Percentiles rank a stretch among this genome's conserved stretches.
These are phyloP conservation scores for Lachnellula occidentalis DNA, from an alignment of 2,329 filamentous ascomycete species.

Conservation along the genomic window DNA sequence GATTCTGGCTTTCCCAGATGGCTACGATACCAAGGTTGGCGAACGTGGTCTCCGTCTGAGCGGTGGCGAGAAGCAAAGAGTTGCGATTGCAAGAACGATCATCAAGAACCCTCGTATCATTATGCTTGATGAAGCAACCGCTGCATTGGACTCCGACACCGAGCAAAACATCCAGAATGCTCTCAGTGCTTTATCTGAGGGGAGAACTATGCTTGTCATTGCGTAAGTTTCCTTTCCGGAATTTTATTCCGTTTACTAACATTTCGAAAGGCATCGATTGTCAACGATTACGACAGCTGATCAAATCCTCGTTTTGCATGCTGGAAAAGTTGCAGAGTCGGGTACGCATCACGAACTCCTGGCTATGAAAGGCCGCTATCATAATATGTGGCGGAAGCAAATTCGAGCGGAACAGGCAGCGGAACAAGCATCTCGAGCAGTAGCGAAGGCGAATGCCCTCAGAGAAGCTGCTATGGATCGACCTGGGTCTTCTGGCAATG, in stretches of 20 bases:
- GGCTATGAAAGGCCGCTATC: constrained; percentile 64
- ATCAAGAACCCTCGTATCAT: constrained; percentile 89
- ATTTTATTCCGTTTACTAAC: constrained; percentile 74
- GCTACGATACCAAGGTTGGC: constrained; percentile 84
- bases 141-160: constrained; percentile 84
- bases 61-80: constrained; percentile 88
- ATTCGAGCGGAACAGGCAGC: constrained; percentile 70
- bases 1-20: constrained; percentile 81
- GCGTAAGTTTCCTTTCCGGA: constrained; percentile 52
- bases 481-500: constrained; percentile 26
- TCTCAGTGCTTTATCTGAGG: constrained; percentile 72
- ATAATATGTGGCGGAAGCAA: constrained; percentile 83
- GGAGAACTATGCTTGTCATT: constrained; percentile 91
- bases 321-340: constrained; percentile 70
- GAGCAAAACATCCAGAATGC: constrained; percentile 91
- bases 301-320: constrained; percentile 76
- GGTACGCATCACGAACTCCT: constrained; percentile 77
- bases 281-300: constrained; percentile 90
- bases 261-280: constrained; percentile 68
- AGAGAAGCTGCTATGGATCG: constrained; percentile 24
- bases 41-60: constrained; percentile 83
- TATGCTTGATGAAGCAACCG: constrained; percentile 88
- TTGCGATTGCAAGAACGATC: constrained; percentile 89
- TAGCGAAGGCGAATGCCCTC: constrained; percentile 28
- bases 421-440: constrained; percentile 43